A percentile compares a stretch with the other conserved stretches of the same genome.
Evolutionary conservation across 1,284 basidiomycete genomes (phyloP).

Genomic region (Austroboletus niveus): DNA sequence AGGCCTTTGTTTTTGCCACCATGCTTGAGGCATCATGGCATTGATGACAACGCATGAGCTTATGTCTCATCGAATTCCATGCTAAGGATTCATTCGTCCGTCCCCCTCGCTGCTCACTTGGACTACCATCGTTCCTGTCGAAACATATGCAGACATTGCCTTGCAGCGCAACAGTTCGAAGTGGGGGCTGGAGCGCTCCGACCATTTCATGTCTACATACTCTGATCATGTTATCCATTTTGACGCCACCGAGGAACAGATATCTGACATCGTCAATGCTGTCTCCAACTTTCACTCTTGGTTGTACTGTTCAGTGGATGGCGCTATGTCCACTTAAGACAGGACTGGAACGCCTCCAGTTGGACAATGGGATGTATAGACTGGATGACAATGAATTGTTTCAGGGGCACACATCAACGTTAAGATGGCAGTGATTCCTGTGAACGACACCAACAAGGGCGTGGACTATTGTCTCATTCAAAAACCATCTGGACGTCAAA

Average conservation of each 20-base stretch:
- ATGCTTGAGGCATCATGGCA: too few species aligned
- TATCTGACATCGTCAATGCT: constrained; percentile 8
- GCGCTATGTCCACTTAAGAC: constrained; percentile 4
- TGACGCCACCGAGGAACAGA: constrained; percentile 1
- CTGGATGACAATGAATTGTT: constrained; percentile 16
- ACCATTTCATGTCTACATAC: constrained; percentile 11
- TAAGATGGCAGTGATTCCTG: constrained; percentile 11
- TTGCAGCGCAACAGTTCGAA: neutral
- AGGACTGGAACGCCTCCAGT: constrained; percentile 8
- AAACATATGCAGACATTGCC: constrained; percentile 10
- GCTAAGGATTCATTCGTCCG: too few species aligned
- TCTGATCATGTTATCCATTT: constrained; percentile 6
- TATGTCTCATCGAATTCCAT: too few species aligned
- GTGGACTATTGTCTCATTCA: constrained; percentile 16
- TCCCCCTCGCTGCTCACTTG: too few species aligned
- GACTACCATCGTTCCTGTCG: constrained; percentile 4
- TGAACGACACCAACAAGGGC: constrained; percentile 5
- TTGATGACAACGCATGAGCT: too few species aligned
- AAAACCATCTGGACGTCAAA: constrained; percentile 17
- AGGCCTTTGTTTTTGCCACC: too few species aligned
- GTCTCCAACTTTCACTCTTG: constrained; percentile 22
- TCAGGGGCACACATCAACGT: neutral
- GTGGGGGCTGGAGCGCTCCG: constrained; percentile 20
- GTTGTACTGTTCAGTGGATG: constrained; percentile 13
- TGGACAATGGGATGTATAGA: neutral